These are phyloP conservation scores for Tetrapisispora fleetii DNA, from an alignment of 805 yeast species.

Conservation along the genomic window DNA sequence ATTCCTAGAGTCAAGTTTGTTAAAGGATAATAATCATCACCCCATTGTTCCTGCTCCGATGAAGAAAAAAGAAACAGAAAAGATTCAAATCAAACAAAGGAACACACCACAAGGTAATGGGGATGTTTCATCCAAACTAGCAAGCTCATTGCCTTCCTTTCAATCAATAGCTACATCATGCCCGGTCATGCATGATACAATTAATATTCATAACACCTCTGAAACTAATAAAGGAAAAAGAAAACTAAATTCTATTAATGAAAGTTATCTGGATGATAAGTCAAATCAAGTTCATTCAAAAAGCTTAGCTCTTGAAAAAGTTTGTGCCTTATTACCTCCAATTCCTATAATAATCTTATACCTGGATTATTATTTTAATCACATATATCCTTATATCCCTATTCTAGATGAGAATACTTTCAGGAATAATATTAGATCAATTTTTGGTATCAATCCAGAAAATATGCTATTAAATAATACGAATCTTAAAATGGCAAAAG, in stretches of 20 bases:
- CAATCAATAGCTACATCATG: slow-evolving; percentile 21
- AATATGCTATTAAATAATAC: not conserved
- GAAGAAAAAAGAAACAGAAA: not conserved
- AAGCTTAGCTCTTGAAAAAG: not conserved
- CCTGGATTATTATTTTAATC: slow-evolving; percentile 48
- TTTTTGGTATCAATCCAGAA: not conserved
- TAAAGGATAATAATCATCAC: not conserved
- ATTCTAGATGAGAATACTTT: slow-evolving; percentile 45
- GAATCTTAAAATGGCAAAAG: not conserved
- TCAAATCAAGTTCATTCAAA: not conserved
- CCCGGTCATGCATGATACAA: slow-evolving; percentile 18
- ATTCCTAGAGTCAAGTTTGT: not conserved
- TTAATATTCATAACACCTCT: not conserved
- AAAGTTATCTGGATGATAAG: not conserved
- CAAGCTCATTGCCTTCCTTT: slow-evolving; percentile 15
- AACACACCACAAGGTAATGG: not conserved
- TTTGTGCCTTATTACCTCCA: slow-evolving; percentile 39
- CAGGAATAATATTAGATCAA: slow-evolving; percentile 20
- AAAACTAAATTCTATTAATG: not conserved
- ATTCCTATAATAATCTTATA: slow-evolving; percentile 45
- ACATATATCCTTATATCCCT: slow-evolving; percentile 56
- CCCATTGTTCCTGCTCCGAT: not conserved
- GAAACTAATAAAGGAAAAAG: not conserved
- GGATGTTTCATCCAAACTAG: not conserved
- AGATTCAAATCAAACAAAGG: not conserved